Evolutionary conservation across 2,329 filamentous ascomycete species (phyloP).

Genomic region (Nothomitra cinnamomea): DNA sequence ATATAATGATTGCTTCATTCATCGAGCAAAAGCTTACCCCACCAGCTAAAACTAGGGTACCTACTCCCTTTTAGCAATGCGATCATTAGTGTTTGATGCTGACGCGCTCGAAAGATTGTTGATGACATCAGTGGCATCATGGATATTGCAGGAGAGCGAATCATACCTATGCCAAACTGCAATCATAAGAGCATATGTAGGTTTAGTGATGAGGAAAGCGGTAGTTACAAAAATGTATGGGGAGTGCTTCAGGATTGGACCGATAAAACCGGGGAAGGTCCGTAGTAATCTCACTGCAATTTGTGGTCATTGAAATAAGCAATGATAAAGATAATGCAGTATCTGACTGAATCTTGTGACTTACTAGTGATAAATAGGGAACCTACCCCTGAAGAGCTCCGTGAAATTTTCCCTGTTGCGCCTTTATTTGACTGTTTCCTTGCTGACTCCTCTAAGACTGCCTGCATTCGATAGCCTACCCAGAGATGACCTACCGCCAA

Average conservation of each 20-base stretch:
- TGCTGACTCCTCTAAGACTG: conserved; percentile 11
- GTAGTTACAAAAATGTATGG: not conserved
- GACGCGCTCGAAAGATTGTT: not conserved
- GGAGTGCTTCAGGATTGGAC: not conserved
- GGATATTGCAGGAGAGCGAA: not conserved
- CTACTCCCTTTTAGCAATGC: not conserved
- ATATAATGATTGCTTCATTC: conserved; percentile 8
- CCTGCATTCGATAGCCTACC: conserved; percentile 19
- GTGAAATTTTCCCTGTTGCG: not conserved
- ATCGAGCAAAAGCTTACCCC: conserved; percentile 2
- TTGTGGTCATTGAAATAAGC: too few relatives aligned
- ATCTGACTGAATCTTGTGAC: not conserved
- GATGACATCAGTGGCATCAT: not conserved
- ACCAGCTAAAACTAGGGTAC: not conserved
- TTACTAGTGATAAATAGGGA: not conserved
- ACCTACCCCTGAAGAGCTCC: not conserved
- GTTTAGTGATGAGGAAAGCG: not conserved
- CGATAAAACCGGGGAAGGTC: not conserved
- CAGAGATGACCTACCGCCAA: conserved; percentile 15
- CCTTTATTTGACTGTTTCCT: not conserved
- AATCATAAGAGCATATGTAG: not conserved
- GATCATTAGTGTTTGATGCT: not conserved
- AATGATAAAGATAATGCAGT: too few relatives aligned
- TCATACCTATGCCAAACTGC: not conserved
- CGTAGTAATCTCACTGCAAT: too few relatives aligned